Evolutionary conservation across 179 eudicot species (phyloP), one percentile per base, ranked within the genome.

Genomic region (Silene noctiflora): DNA sequence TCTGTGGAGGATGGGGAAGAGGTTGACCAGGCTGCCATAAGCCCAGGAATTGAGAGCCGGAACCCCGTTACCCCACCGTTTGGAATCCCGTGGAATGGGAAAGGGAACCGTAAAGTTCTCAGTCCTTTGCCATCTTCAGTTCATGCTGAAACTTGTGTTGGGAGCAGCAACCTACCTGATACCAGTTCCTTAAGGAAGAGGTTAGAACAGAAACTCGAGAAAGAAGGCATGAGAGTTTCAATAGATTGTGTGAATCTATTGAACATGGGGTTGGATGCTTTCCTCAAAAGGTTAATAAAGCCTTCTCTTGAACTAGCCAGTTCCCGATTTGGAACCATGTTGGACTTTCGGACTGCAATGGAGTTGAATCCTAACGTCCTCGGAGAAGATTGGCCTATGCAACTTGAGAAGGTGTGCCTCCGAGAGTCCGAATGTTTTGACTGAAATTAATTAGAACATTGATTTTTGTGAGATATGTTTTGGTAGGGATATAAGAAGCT

Each of bases 1-100:
- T 90, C 92, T 29, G 88, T 86, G 19, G 96, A 88, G 82, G 97
- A 89, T 3, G 92, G 93, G n/a, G 97, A 92, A 83, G 97, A 92
- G 83, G 93, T 89, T 67, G 91, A 92, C 71, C 97, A 92, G 80
- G 85, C 79, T 77, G 84, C 89, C 48, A 75, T 80, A 69, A 89
- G 89, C 73, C 89, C 84, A 0, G 84, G 85, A 4, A 80, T 85
- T 73, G 81, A 86, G 69, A 87, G 90, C 76, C 81, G 92, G 84
- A 89, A 87, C 79, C 89, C 89, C 4, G 83, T 93, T 66, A 86
- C 80, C 35, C 90, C 96, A 46, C 98, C 92, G 25, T 75, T 88
- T 17, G 96, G 98, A 22, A 81, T 93, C 67, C 84, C 82, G 22
- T 74, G 84, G 69, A 85, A 83, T 12, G 75, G 78, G 4, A 92